phyloP scores from a whole-genome alignment of 164 flowering plant species.

The Aristolochia contorta region DNA sequence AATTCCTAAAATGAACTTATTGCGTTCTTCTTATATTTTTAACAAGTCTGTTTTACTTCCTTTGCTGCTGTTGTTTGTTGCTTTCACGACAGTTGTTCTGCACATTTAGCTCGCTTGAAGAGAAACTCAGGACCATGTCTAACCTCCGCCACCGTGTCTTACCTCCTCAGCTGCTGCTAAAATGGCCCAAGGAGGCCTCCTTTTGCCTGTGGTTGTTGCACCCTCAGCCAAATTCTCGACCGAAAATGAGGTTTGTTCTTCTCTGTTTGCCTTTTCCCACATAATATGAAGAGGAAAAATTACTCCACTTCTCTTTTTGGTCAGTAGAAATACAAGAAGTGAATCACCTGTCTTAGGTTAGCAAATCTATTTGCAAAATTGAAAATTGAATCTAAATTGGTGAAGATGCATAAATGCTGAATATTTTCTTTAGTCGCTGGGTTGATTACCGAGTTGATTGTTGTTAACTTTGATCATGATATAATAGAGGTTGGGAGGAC shows the following conservation, averaged over 20 bases:
- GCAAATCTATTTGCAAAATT: too few species aligned
- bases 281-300: too few species aligned
- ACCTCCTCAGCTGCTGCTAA: conserved; percentile 79
- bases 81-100: conserved; percentile 55
- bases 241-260: conserved; percentile 51
- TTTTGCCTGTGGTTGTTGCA: conserved; percentile 95
- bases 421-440: too few species aligned
- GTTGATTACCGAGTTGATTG: too few species aligned
- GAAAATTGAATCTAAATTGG: too few species aligned
- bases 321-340: too few species aligned
- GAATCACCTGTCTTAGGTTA: too few species aligned
- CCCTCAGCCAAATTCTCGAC: conserved; percentile 78
- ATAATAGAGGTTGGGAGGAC: too few species aligned
- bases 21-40: background rate
- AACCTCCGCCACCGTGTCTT: conserved; percentile 85
- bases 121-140: conserved; percentile 78
- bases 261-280: background rate
- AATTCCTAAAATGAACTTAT: background rate
- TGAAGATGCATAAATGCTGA: too few species aligned
- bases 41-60: background rate
- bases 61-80: conserved; percentile 4
- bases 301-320: too few species aligned
- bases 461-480: too few species aligned
- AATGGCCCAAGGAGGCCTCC: conserved; percentile 94
- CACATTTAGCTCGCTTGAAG: conserved; percentile 65